These are phyloP conservation scores for Calcarisporium arbuscula DNA, from an alignment of 2,329 filamentous ascomycete genomes.

Conservation along the genomic window DNA sequence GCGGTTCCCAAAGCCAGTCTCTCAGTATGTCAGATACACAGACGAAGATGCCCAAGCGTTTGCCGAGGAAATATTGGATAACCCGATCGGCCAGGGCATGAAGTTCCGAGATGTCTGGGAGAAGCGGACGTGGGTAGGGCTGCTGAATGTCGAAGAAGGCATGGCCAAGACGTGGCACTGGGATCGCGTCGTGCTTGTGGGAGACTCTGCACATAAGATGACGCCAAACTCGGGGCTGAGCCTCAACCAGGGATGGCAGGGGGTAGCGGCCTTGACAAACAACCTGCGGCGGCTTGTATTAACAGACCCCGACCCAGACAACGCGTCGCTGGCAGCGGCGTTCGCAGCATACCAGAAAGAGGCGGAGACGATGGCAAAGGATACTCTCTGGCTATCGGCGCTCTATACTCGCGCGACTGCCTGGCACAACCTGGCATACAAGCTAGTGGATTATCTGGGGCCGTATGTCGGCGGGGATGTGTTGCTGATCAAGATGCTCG, in stretches of 20 bases:
- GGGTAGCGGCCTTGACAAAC: slow-evolving; percentile 16
- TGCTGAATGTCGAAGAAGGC: slow-evolving; percentile 25
- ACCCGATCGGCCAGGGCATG: slow-evolving; percentile 19
- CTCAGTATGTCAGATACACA: slow-evolving; percentile 22
- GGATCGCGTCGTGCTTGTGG: slow-evolving; percentile 23
- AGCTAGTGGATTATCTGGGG: no score
- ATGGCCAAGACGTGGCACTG: slow-evolving; percentile 22
- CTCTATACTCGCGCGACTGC: no score
- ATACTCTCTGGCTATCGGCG: no score
- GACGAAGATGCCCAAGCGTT: slow-evolving; percentile 22
- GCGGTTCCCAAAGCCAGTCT: slow-evolving; percentile 11
- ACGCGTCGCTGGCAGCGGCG: not conserved
- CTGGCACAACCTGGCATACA: no score
- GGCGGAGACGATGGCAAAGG: no score
- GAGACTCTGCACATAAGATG: slow-evolving; percentile 27
- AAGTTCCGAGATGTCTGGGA: slow-evolving; percentile 29
- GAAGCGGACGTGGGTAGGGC: slow-evolving; percentile 7
- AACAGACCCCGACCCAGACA: not conserved
- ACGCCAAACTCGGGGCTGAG: slow-evolving; percentile 23
- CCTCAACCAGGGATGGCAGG: slow-evolving; percentile 22
- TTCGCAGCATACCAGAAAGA: slow-evolving; percentile 3
- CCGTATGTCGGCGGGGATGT: no score
- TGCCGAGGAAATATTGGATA: slow-evolving; percentile 17
- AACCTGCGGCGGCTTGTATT: slow-evolving; percentile 10
- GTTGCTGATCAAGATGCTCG: no score